A percentile compares a stretch with the other conserved stretches of the same genome.
Conservation (phyloP, 495 filamentous ascomycete species). For the Penicillium paradoxum region DNA sequence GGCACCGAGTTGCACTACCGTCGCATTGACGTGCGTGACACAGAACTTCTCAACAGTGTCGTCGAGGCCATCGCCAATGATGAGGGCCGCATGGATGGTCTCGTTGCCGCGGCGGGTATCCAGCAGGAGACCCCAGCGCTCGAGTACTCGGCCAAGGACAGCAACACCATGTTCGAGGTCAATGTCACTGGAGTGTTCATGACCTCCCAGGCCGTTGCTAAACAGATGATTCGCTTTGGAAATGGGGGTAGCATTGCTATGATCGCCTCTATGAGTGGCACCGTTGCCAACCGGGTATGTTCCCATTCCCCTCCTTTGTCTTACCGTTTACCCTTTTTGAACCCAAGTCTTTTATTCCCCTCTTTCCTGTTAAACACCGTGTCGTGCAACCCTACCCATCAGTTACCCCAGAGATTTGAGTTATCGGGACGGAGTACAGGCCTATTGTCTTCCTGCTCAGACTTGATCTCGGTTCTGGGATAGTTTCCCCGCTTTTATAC, state of each 20-base stretch:
- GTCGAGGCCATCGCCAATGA: conserved; percentile 63
- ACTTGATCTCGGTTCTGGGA: background rate
- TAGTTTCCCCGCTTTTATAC: background rate
- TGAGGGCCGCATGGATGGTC: conserved; percentile 69
- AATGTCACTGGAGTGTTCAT: conserved; percentile 78
- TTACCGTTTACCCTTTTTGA: background rate
- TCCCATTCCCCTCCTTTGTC: conserved; percentile 4
- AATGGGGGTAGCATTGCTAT: conserved; percentile 67
- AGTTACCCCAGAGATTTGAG: background rate
- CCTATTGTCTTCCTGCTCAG: background rate
- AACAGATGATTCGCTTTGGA: conserved; percentile 71
- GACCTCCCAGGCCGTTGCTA: conserved; percentile 64
- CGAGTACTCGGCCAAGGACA: conserved; percentile 62
- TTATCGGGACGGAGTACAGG: background rate
- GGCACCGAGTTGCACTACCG: conserved; percentile 71
- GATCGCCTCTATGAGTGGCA: conserved; percentile 71
- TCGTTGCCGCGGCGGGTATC: conserved; percentile 73
- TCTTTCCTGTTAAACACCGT: background rate
- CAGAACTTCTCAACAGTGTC: conserved; percentile 58
- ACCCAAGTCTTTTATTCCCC: background rate
- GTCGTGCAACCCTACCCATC: background rate
- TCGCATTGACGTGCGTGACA: conserved; percentile 80
- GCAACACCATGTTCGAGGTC: conserved; percentile 65
- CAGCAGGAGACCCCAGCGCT: conserved; percentile 66
- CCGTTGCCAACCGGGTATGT: conserved; percentile 60